Conservation (phyloP, 176 grass and related monocot species). For the Juncus inflexus region DNA sequence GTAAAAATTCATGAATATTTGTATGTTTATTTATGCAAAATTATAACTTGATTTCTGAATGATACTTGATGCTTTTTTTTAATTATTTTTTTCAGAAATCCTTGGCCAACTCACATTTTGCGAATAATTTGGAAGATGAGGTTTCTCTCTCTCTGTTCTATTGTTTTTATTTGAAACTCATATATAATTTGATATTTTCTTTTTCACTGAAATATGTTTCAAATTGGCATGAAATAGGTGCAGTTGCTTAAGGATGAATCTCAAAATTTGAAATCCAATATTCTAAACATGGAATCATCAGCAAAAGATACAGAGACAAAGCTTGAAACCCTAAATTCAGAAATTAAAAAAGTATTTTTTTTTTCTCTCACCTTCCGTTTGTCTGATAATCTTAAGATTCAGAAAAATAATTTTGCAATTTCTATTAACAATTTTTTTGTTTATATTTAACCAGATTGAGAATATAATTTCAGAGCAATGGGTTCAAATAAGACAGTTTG, state of each 20-base stretch:
- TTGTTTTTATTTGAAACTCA: not conserved
- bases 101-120: slow-evolving; percentile 30
- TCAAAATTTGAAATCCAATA: slow-evolving; percentile 44
- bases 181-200: not conserved
- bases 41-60: slow-evolving; percentile 9
- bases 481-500: slow-evolving; percentile 84
- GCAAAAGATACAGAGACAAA: slow-evolving; percentile 51
- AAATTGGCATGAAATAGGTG: slow-evolving; percentile 44
- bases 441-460: slow-evolving; percentile 48
- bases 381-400: slow-evolving; percentile 7
- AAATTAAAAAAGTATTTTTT: slow-evolving; percentile 54
- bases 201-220: not conserved
- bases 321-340: slow-evolving; percentile 48
- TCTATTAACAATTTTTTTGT: not conserved
- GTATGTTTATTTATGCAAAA: not conserved
- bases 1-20: not conserved
- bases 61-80: slow-evolving; percentile 4
- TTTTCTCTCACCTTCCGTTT: slow-evolving; percentile 4
- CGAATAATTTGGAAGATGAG: slow-evolving; percentile 60
- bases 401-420: slow-evolving; percentile 3
- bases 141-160: slow-evolving; percentile 30
- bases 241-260: slow-evolving; percentile 47
- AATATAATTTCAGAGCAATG: slow-evolving; percentile 84
- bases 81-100: slow-evolving; percentile 48
- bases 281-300: slow-evolving; percentile 43